A percentile compares a stretch with the other conserved stretches of the same genome.
Conservation (phyloP, 192 early-diverging fungal genomes). For the Funneliformis mosseae region DNA sequence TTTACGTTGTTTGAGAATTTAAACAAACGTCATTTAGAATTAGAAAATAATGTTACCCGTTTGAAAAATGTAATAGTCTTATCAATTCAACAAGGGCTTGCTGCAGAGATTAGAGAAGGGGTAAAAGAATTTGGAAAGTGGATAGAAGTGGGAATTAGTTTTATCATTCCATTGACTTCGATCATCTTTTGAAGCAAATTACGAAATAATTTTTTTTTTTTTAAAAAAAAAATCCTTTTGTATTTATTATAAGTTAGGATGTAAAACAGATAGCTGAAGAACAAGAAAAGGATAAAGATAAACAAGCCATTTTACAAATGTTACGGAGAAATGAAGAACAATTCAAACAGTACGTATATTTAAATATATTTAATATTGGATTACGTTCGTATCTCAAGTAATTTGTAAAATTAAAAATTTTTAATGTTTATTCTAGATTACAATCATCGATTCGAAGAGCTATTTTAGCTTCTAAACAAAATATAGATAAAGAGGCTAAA, state of each 20-base stretch:
- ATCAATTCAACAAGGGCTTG: conserved; percentile 18
- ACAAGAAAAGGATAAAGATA: conserved; percentile 31
- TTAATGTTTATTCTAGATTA: too few species aligned
- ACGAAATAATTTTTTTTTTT: too few species aligned
- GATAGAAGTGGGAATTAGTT: conserved; percentile 22
- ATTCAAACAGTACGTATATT: conserved; percentile 8
- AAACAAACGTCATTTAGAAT: conserved; percentile 18
- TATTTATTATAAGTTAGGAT: conserved; percentile 2
- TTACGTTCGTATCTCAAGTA: too few species aligned
- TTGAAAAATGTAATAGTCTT: conserved; percentile 26
- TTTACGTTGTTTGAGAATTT: conserved; percentile 13
- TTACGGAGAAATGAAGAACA: conserved; percentile 31
- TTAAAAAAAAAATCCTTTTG: too few species aligned
- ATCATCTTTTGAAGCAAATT: neutral
- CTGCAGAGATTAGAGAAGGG: neutral
- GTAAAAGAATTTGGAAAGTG: conserved; percentile 24
- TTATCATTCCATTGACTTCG: neutral
- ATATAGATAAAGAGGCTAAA: conserved; percentile 49
- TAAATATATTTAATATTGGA: too few species aligned
- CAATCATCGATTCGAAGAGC: conserved; percentile 52
- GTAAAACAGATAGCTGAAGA: conserved; percentile 26
- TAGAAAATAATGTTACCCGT: conserved; percentile 25
- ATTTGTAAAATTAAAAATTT: too few species aligned
- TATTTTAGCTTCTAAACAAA: conserved; percentile 54
- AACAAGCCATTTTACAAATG: conserved; percentile 16